phyloP scores from a whole-genome alignment of 352 stramenopile genomes.

The Pythium phragmiticola region DNA sequence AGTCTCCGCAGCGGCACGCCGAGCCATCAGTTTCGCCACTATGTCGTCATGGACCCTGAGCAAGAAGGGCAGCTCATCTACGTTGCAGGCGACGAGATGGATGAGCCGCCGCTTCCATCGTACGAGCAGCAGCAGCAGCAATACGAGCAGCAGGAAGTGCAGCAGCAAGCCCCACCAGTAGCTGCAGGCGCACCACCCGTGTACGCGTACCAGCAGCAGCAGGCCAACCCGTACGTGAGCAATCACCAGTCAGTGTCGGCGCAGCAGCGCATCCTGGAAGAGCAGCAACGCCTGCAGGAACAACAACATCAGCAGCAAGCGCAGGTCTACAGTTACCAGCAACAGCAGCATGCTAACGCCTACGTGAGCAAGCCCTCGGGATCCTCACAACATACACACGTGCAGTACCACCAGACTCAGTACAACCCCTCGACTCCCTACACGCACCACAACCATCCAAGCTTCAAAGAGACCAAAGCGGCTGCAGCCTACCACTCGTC shows the following conservation, averaged over 20 bases:
- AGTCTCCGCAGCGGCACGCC: slow-evolving; percentile 40
- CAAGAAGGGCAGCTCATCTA: slow-evolving; percentile 76
- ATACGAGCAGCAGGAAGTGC: slow-evolving; percentile 17
- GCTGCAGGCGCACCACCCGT: slow-evolving; percentile 17
- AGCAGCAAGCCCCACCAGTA: slow-evolving; percentile 10
- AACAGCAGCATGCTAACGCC: slow-evolving; percentile 1
- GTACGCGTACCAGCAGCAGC: slow-evolving; percentile 24
- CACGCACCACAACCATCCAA: slow-evolving; percentile 8
- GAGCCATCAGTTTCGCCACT: slow-evolving; percentile 59
- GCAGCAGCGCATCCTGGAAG: background rate
- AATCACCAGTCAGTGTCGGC: slow-evolving; percentile 8
- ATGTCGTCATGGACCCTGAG: slow-evolving; percentile 59
- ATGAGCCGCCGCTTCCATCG: slow-evolving; percentile 30
- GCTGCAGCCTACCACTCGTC: slow-evolving; percentile 4
- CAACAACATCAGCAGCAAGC: slow-evolving; percentile 1
- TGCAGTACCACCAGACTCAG: slow-evolving; percentile 12
- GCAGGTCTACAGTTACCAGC: slow-evolving; percentile 4
- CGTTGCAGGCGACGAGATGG: slow-evolving; percentile 38
- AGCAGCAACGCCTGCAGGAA: background rate
- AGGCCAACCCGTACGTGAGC: slow-evolving; percentile 5
- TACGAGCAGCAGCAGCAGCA: slow-evolving; percentile 24
- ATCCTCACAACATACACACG: background rate
- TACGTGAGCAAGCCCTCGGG: background rate
- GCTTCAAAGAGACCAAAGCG: slow-evolving; percentile 14
- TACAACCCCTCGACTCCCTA: background rate